Conservation (phyloP, 164 flowering plant species). For the Vitis rupestris region DNA sequence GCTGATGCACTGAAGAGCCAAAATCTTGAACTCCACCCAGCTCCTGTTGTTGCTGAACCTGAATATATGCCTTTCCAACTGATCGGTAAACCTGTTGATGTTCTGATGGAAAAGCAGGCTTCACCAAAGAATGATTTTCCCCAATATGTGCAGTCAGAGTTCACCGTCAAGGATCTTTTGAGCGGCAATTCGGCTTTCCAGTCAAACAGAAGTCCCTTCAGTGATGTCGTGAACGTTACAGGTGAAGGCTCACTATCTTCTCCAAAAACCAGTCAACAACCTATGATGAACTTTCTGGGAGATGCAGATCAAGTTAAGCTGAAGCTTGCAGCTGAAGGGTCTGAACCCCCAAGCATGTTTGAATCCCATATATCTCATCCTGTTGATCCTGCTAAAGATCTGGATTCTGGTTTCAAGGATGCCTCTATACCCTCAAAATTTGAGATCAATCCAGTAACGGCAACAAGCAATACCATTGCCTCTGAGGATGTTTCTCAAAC, state of each 20-base stretch:
- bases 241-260: slow-evolving; percentile 3
- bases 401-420: slow-evolving; percentile 7
- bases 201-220: not conserved
- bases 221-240: slow-evolving; percentile 7
- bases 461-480: not conserved
- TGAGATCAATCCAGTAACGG: slow-evolving; percentile 6
- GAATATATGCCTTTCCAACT: slow-evolving; percentile 6
- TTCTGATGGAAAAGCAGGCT: slow-evolving; percentile 14
- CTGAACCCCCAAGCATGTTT: slow-evolving; percentile 5
- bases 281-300: not conserved
- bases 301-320: slow-evolving; percentile 10
- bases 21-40: slow-evolving; percentile 14
- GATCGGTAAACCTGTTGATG: slow-evolving; percentile 5
- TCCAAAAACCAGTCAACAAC: not conserved
- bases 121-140: not conserved
- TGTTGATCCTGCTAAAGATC: not conserved
- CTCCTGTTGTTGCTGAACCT: slow-evolving; percentile 17
- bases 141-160: slow-evolving; percentile 1
- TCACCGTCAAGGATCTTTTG: slow-evolving; percentile 5
- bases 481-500: not conserved
- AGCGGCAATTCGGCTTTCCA: slow-evolving; percentile 10
- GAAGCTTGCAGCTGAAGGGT: slow-evolving; percentile 14
- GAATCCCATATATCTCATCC: slow-evolving; percentile 4
- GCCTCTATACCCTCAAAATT: slow-evolving; percentile 11
- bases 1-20: slow-evolving; percentile 12